These are phyloP conservation scores for Triticum turgidum DNA, from an alignment of 176 grass and related monocot genomes.

Conservation along the genomic window DNA sequence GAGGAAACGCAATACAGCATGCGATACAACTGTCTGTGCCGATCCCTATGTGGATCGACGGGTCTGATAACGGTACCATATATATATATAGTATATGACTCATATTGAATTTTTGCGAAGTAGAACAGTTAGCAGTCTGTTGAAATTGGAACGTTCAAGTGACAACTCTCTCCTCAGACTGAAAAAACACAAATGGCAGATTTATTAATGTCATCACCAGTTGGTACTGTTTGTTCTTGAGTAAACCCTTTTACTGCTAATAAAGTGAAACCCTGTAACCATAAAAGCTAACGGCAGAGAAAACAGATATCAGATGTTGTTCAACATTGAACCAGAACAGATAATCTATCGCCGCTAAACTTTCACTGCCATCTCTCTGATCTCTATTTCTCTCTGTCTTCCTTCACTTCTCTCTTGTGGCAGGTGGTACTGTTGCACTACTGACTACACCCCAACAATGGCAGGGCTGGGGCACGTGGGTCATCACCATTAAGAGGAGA, in stretches of 20 bases:
- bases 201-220: conserved; percentile 29
- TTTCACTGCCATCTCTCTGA: conserved; percentile 21
- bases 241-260: not conserved
- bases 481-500: conserved; percentile 55
- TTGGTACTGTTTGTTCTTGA: conserved; percentile 7
- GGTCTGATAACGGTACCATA: too few species aligned
- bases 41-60: too few species aligned
- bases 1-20: too few species aligned
- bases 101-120: too few species aligned
- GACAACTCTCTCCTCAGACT: not conserved
- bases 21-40: too few species aligned
- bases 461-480: not conserved
- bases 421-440: conserved; percentile 1
- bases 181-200: not conserved
- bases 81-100: too few species aligned
- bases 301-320: not conserved
- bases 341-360: conserved; percentile 9
- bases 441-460: not conserved
- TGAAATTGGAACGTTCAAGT: too few species aligned
- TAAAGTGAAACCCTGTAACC: conserved; percentile 12
- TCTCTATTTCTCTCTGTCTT: not conserved
- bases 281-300: conserved; percentile 1
- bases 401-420: not conserved
- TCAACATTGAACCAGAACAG: not conserved
- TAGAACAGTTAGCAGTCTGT: too few species aligned